Percentiles rank a stretch among this genome's conserved stretches.
Evolutionary conservation across 2,329 filamentous ascomycete genomes (phyloP).

Genomic region (Talaromyces sp.): DNA sequence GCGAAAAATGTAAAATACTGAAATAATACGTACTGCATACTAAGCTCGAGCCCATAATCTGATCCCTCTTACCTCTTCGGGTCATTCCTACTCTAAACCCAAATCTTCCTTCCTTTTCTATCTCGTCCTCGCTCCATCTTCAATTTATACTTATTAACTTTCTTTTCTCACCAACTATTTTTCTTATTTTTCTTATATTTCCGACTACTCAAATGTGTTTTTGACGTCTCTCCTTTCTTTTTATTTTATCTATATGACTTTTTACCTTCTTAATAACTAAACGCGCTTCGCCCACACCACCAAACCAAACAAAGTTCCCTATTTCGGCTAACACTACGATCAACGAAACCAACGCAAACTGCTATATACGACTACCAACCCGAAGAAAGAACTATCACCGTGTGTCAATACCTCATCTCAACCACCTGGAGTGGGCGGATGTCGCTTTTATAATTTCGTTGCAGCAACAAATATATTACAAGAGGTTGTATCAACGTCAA

Average conservation of each 20-base stretch:
- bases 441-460: constrained; percentile 31
- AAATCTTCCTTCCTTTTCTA: constrained; percentile 11
- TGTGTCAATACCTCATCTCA: neutral
- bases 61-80: constrained; percentile 15
- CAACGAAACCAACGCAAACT: neutral
- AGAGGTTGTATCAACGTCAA: constrained; percentile 27
- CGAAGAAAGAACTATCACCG: neutral
- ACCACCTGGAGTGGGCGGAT: constrained; percentile 34
- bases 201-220: neutral
- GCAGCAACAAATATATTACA: constrained; percentile 21
- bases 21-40: neutral
- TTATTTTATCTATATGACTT: constrained; percentile 13
- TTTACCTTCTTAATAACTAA: constrained; percentile 15
- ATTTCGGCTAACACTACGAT: constrained; percentile 9
- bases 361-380: constrained; percentile 12
- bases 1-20: neutral
- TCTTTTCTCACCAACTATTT: constrained; percentile 21
- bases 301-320: constrained; percentile 4
- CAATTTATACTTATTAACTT: constrained; percentile 19
- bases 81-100: constrained; percentile 8
- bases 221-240: constrained; percentile 18
- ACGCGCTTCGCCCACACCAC: constrained; percentile 31
- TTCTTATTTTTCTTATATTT: neutral
- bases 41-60: constrained; percentile 1
- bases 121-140: constrained; percentile 15